Conservation (phyloP, 352 stramenopile genomes). For the Phytopythium oedochilum region DNA sequence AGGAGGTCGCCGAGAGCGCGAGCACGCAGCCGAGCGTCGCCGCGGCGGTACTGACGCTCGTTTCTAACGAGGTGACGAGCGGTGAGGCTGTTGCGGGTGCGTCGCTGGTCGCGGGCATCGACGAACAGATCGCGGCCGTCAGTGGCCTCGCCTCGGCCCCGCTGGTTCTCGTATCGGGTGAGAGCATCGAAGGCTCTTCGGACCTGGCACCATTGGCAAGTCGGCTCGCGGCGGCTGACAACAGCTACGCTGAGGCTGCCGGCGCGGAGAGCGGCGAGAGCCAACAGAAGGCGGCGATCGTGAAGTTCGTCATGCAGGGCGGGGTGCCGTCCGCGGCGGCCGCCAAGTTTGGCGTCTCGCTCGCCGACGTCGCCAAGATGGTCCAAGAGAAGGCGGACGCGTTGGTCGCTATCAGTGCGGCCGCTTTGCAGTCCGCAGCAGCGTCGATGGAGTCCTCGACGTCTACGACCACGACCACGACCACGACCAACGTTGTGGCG, state of each 20-base stretch:
- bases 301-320: constrained; percentile 49
- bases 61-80: background rate
- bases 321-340: constrained; percentile 39
- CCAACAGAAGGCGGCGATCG: constrained; percentile 47
- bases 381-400: constrained; percentile 42
- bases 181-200: background rate
- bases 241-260: constrained; percentile 2
- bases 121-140: background rate
- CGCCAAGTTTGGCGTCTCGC: constrained; percentile 52
- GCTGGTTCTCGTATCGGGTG: background rate
- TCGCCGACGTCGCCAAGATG: constrained; percentile 53
- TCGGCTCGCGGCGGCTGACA: background rate
- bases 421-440: background rate
- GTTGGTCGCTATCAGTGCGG: constrained; percentile 15
- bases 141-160: background rate
- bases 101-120: background rate
- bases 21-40: constrained; percentile 19
- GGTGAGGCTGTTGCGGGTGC: background rate
- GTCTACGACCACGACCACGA: background rate
- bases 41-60: background rate
- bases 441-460: background rate
- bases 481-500: background rate
- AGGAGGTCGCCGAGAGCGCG: background rate
- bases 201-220: background rate
- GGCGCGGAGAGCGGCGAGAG: constrained; percentile 4